These are phyloP conservation scores for Apiospora arundinis DNA, from an alignment of 2,329 filamentous ascomycete genomes.

Conservation along the genomic window DNA sequence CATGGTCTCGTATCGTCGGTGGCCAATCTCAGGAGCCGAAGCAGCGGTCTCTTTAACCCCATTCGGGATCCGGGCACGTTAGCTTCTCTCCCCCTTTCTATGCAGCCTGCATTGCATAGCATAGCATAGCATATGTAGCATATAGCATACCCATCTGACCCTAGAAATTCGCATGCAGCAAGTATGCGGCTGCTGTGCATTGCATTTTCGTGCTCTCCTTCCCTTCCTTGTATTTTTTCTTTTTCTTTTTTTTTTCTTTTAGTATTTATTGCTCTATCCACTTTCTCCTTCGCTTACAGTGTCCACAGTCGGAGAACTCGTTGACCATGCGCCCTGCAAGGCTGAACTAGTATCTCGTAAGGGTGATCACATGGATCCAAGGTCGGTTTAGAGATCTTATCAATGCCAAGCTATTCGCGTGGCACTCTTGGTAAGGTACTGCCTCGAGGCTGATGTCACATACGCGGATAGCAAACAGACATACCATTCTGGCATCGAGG, in stretches of 20 bases:
- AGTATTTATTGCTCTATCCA: neutral
- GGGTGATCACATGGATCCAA: neutral
- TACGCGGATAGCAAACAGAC: neutral
- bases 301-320: neutral
- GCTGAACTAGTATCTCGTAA: slow-evolving; percentile 10
- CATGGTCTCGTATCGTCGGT: neutral
- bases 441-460: neutral
- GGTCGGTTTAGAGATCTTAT: neutral
- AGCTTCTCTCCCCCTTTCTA: too few species aligned
- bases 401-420: neutral
- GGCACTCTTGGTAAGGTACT: neutral
- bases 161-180: neutral
- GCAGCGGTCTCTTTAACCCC: slow-evolving; percentile 1
- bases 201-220: too few species aligned
- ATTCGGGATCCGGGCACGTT: too few species aligned
- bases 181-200: neutral
- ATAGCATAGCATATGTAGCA: too few species aligned
- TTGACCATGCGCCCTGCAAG: neutral
- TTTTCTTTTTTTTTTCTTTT: neutral
- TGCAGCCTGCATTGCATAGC: too few species aligned
- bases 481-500: neutral
- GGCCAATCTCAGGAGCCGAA: neutral
- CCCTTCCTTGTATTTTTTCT: neutral
- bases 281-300: neutral
- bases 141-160: neutral